phyloP scores from a whole-genome alignment of 2,329 filamentous ascomycete genomes.

The Cladophialophora psammophila region DNA sequence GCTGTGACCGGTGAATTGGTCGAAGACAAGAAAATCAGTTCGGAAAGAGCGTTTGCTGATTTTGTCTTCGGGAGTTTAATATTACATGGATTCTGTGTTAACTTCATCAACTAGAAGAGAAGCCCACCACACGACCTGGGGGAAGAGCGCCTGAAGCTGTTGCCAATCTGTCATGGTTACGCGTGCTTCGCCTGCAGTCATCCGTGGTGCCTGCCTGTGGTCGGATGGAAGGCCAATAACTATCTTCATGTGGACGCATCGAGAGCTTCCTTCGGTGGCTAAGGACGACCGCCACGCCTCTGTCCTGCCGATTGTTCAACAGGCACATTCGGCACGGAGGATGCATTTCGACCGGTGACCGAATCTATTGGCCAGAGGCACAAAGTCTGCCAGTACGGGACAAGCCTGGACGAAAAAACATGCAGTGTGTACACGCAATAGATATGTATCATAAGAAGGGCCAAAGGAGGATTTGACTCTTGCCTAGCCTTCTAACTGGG shows the following conservation, averaged over 20 bases:
- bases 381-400: not conserved
- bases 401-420: not conserved
- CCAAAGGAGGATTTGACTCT: not conserved
- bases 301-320: not conserved
- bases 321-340: not conserved
- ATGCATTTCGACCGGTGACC: not conserved
- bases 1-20: constrained; percentile 37
- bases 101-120: constrained; percentile 89
- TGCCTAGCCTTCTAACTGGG: not conserved
- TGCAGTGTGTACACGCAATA: not conserved
- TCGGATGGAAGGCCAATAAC: not conserved
- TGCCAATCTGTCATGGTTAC: not conserved
- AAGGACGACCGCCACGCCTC: not conserved
- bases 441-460: not conserved
- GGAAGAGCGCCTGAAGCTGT: not conserved
- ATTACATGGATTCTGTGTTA: constrained; percentile 98
- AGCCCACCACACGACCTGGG: not conserved
- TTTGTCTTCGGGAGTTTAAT: constrained; percentile 94
- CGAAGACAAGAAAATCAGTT: constrained; percentile 49
- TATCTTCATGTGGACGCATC: not conserved
- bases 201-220: not conserved
- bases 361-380: not conserved
- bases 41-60: constrained; percentile 87
- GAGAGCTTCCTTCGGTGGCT: not conserved
- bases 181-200: not conserved